Base-by-base conservation (phyloP, 495 filamentous ascomycete species). In the Aspergillus campestris region DNA sequence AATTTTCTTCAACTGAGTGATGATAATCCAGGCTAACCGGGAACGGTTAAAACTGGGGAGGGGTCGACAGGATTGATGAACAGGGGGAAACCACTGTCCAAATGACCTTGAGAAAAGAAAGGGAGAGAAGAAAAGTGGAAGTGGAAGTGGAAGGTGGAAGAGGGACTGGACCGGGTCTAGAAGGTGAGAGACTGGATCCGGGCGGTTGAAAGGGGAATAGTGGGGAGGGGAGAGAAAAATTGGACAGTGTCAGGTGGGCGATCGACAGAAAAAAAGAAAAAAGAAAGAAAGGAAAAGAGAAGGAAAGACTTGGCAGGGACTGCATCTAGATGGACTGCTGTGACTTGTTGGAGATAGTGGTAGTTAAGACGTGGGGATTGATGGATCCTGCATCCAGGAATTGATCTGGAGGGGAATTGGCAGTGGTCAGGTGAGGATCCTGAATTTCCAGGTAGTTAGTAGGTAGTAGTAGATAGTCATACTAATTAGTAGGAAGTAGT, bases 191-290 rank as follows among this genome's bases (percentile, higher is more conserved):
- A 24, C 18, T 24, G 18, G 18, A 24, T 24, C 18, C 18, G 18
- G 18, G 4, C 18, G 18, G 18, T 24, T 24, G 18, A 48, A 47
- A 47, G 39, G 10, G 35, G 40, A 49, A 39, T 48, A 47, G 45
- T 42, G 46, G 51, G 56, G 48, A 30, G 35, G 40, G 33, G 18
- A 24, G 18, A 4, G 49, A 50, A 62, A 66, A 69, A 66, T 55
- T 59, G 52, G 47, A 56, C 55, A 46, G 47, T 62, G 60, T 67
- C 64, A 71, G 67, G 62, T 68, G 65, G 51, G 50, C 59, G 63
- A 67, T 67, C 60, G 59, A 64, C 60, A 36, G 42, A 69, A 53
- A 65, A 66, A 64, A 65, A 62, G 60, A 58, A 52, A 48, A 57
- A 55, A 51, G 49, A 48, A 51, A 38, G 28, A 45, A 24, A 27